These are phyloP conservation scores for Pelargonium myrrhifolium DNA, from an alignment of 441 rosid genomes.

Conservation along the genomic window DNA sequence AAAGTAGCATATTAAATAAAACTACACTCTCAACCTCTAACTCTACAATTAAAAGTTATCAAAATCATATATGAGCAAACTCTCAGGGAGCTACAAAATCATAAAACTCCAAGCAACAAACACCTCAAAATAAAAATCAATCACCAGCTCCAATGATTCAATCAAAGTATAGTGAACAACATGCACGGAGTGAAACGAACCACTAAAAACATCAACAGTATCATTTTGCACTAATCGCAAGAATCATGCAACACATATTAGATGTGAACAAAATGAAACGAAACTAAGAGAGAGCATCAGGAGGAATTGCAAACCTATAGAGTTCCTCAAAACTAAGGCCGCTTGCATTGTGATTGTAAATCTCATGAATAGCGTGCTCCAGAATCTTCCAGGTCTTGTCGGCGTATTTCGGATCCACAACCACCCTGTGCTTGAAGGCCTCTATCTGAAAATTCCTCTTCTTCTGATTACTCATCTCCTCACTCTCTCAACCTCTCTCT, in stretches of 20 bases:
- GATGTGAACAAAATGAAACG: background rate
- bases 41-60: background rate
- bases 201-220: too few species aligned
- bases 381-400: conserved; percentile 93
- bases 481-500: background rate
- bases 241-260: background rate
- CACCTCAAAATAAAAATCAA: background rate
- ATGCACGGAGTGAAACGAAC: background rate
- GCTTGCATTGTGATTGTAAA: conserved; percentile 93
- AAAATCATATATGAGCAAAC: background rate
- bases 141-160: background rate
- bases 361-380: conserved; percentile 92
- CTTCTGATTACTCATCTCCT: conserved; percentile 73
- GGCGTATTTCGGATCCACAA: conserved; percentile 91
- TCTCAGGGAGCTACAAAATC: background rate
- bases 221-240: background rate
- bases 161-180: background rate
- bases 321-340: conserved; percentile 96
- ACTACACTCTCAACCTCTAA: background rate
- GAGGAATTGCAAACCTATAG: conserved; percentile 40
- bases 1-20: background rate
- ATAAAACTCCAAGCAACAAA: background rate
- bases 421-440: conserved; percentile 90
- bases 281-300: background rate
- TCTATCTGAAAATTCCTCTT: conserved; percentile 88